A percentile compares a stretch with the other conserved stretches of the same genome.
phyloP scores from a whole-genome alignment of 1,284 basidiomycete species.

The Ceratobasidium sp. region DNA sequence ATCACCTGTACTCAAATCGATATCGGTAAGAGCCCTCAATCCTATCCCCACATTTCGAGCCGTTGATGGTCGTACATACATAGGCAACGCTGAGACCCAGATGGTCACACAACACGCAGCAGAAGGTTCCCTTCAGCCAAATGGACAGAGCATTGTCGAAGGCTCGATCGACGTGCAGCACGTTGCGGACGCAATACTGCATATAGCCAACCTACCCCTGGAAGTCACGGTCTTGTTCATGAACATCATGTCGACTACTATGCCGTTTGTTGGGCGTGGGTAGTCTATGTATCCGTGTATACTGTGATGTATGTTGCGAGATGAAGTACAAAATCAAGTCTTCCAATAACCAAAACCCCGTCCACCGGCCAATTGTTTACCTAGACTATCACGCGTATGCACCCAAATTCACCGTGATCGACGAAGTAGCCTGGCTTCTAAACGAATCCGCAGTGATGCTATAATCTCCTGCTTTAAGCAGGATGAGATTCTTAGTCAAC shows the following conservation, averaged over 20 bases:
- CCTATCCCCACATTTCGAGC: constrained; percentile 9
- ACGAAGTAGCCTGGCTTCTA: too few relatives aligned
- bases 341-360: too few relatives aligned
- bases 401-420: too few relatives aligned
- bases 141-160: constrained; percentile 73
- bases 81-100: constrained; percentile 77
- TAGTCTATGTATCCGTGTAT: constrained; percentile 53
- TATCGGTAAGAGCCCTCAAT: constrained; percentile 67
- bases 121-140: constrained; percentile 73
- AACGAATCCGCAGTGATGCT: not conserved
- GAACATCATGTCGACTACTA: constrained; percentile 75
- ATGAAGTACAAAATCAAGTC: not conserved
- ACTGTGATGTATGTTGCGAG: not conserved
- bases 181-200: constrained; percentile 77
- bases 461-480: constrained; percentile 10
- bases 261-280: constrained; percentile 75
- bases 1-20: constrained; percentile 86
- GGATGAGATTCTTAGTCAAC: not conserved
- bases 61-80: not conserved
- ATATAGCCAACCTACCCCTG: constrained; percentile 76
- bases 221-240: constrained; percentile 78
- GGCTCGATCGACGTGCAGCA: constrained; percentile 76
- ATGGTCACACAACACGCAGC: constrained; percentile 63
- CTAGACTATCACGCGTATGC: too few relatives aligned
- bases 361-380: too few relatives aligned